Percentiles rank a stretch among this genome's conserved stretches.
Conservation (phyloP, 805 yeast genomes). For the Cyberlindnera japonica region DNA sequence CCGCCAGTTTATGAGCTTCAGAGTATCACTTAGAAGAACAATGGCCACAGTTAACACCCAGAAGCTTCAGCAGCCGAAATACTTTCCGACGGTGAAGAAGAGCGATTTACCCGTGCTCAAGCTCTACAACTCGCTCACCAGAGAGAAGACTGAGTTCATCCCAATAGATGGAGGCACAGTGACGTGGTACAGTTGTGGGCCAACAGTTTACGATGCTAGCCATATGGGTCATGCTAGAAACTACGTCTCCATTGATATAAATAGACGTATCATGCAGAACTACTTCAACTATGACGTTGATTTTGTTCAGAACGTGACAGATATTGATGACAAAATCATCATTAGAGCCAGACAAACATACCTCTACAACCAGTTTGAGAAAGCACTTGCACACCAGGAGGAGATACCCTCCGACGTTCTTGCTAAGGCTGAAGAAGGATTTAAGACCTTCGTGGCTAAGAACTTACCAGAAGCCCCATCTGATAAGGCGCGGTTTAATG, state of each 20-base stretch:
- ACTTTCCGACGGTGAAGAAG: conserved; percentile 23
- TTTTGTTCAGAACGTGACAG: conserved; percentile 97
- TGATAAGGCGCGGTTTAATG: conserved; percentile 36
- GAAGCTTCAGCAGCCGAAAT: conserved; percentile 45
- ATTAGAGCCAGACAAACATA: conserved; percentile 89
- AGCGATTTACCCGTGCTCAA: conserved; percentile 44
- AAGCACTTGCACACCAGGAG: conserved; percentile 26
- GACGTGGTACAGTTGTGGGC: conserved; percentile 98
- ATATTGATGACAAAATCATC: conserved; percentile 95
- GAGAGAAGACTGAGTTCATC: conserved; percentile 73
- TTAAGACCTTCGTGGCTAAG: conserved; percentile 45
- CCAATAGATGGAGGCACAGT: conserved; percentile 64
- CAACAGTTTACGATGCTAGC: conserved; percentile 92
- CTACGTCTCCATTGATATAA: conserved; percentile 91
- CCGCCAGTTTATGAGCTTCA: conserved; percentile 8
- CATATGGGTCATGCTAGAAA: conserved; percentile 99
- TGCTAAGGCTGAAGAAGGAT: conserved; percentile 39
- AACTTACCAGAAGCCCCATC: conserved; percentile 48
- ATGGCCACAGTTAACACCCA: conserved; percentile 27
- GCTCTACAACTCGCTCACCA: conserved; percentile 79
- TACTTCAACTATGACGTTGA: conserved; percentile 86
- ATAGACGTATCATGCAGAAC: conserved; percentile 82
- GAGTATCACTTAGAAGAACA: conserved; percentile 12
- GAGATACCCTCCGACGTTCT: conserved; percentile 34
- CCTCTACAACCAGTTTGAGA: conserved; percentile 60